Base-by-base conservation (phyloP, 208 protist genomes). In the Leishmania major region DNA sequence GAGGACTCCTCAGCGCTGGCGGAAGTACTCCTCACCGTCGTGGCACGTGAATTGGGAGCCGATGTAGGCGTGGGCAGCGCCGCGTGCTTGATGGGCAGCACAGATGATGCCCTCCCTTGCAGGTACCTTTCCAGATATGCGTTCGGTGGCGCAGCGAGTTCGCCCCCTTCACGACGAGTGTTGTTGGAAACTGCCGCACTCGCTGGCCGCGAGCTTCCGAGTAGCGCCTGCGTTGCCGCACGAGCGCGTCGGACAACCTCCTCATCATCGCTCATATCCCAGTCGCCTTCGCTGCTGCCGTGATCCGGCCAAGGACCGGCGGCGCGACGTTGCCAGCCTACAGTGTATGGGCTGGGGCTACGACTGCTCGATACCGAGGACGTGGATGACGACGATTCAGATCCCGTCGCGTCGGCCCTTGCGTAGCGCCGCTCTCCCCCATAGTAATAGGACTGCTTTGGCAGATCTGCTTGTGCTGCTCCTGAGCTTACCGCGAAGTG, bases 371-470 rank as follows among this genome's bases (percentile, higher is more conserved):
- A 79, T 1, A 51, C 60, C 13, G 82, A 86, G 0, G 82, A 86
- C 25, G 82, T 82, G 3, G 82, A 86, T 15, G 82, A 84, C 51
- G 86, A 86, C 6, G 86, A 89, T 4, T 28, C 64, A 17, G 86
- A 84, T 25, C 49, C n/a, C 25, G 76, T 81, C n/a, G 37, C 62
- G 13, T 89, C 81, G 13, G 22, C 35, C 71, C 73, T 75, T 17
- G 53, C n/a, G 51, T 75, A 49, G 60, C 77, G 82, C 25, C 82
- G 71, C 76, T 80, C 73, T 73, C 80, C 73, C n/a, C 87, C 81
- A 81, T 88, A 88, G 78, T 89, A 89, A 62, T 90, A 93, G 49
- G 82, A 89, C 53, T 79, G 79, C 76, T 87, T 89, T 31, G 82
- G 75, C 47, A 79, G 53, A 1, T 19, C 28, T 7, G 17, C 51